A percentile compares a stretch with the other conserved stretches of the same genome.
phyloP scores from a whole-genome alignment of 371 early-diverging fungal species.

The Rhizopus arrhizus region DNA sequence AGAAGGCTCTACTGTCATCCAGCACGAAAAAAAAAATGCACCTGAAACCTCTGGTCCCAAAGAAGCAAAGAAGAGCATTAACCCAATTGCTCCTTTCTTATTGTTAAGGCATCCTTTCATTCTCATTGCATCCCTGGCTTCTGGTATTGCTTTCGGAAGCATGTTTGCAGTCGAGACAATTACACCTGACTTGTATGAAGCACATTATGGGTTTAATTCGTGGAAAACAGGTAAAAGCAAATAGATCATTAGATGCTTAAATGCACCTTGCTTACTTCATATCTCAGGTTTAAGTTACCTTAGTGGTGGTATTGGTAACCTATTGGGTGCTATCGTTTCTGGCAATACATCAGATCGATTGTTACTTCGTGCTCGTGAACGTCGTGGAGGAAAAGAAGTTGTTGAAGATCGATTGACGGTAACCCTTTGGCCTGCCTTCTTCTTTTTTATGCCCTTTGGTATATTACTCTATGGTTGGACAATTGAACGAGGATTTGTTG shows the following conservation, averaged over 20 bases:
- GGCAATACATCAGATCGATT: slow-evolving; percentile 42
- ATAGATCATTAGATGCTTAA: not conserved
- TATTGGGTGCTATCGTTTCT: slow-evolving; percentile 40
- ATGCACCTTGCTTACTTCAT: not conserved
- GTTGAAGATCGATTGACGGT: slow-evolving; percentile 47
- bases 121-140: slow-evolving; percentile 19
- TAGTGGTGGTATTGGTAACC: slow-evolving; percentile 49
- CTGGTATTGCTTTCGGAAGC: slow-evolving; percentile 23
- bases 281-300: slow-evolving; percentile 39
- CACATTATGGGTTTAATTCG: slow-evolving; percentile 40
- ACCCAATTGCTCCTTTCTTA: slow-evolving; percentile 29
- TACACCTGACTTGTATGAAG: slow-evolving; percentile 39
- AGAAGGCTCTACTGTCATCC: not conserved
- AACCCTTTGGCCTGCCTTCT: slow-evolving; percentile 38
- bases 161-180: slow-evolving; percentile 54
- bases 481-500: slow-evolving; percentile 36
- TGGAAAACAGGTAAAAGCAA: slow-evolving; percentile 45
- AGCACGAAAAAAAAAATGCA: not conserved
- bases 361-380: slow-evolving; percentile 27
- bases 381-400: slow-evolving; percentile 32
- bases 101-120: slow-evolving; percentile 16
- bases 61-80: slow-evolving; percentile 15
- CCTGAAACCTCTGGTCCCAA: not conserved
- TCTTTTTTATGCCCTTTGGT: slow-evolving; percentile 52
- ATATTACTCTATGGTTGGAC: slow-evolving; percentile 61